A percentile compares a stretch with the other conserved stretches of the same genome.
Evolutionary conservation across 805 yeast species (phyloP).

Genomic region (Nakazawaea pomicola): DNA sequence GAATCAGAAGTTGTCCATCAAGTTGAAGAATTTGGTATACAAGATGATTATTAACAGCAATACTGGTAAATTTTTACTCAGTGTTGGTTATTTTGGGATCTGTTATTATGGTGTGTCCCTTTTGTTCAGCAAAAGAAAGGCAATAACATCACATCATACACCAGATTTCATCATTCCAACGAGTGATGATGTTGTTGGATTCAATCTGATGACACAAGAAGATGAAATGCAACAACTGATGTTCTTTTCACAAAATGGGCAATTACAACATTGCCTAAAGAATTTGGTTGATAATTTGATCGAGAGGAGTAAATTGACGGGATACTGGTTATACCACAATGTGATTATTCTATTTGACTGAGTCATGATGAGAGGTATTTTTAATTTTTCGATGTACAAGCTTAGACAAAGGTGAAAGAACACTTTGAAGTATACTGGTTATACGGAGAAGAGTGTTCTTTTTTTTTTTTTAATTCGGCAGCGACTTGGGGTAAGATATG

Average conservation of each 20-base stretch:
- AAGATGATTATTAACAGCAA: neutral
- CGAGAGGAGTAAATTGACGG: conserved; percentile 8
- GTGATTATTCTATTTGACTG: conserved; percentile 3
- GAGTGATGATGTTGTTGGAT: no score
- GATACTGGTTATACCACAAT: conserved; percentile 10
- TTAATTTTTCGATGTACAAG: no score
- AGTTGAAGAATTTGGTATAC: neutral
- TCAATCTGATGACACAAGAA: no score
- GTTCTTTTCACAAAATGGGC: no score
- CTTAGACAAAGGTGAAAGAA: no score
- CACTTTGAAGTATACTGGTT: no score
- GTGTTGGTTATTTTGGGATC: conserved; percentile 11
- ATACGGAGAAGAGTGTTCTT: no score
- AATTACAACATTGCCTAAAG: neutral
- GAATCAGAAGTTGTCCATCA: neutral
- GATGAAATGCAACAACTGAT: no score
- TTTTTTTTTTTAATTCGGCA: no score
- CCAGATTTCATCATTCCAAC: neutral
- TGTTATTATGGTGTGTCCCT: conserved; percentile 7
- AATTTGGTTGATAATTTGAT: conserved; percentile 5
- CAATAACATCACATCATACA: neutral
- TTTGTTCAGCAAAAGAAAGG: conserved; percentile 1
- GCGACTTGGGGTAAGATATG: no score
- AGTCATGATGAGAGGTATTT: neutral
- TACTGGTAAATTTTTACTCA: conserved; percentile 1